phyloP scores from a whole-genome alignment of 345 rosid genomes.

The Gossypioides kirkii region DNA sequence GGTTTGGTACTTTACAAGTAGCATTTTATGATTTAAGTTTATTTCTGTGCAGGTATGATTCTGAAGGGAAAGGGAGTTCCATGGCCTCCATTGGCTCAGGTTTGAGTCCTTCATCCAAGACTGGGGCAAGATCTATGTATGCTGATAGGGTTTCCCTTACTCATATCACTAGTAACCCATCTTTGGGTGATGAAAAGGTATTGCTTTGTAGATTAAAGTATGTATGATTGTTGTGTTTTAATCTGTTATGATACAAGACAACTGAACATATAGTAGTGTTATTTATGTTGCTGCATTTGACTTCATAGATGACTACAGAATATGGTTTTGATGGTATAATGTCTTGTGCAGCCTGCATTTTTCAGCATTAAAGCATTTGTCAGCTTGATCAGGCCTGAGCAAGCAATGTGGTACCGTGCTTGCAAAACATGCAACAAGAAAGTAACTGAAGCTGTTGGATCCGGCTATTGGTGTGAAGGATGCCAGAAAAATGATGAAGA shows the following conservation, averaged over 20 bases:
- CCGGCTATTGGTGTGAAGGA: slow-evolving; percentile 97
- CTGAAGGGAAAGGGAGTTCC: slow-evolving; percentile 75
- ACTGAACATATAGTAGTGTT: neutral
- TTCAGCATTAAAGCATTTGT: slow-evolving; percentile 58
- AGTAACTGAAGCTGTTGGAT: slow-evolving; percentile 76
- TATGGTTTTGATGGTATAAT: neutral
- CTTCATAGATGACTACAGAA: neutral
- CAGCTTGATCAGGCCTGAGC: slow-evolving; percentile 83
- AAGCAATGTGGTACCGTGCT: slow-evolving; percentile 92
- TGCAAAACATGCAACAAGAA: slow-evolving; percentile 95
- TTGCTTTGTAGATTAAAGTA: neutral
- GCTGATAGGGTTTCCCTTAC: slow-evolving; percentile 57
- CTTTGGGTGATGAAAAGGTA: slow-evolving; percentile 84
- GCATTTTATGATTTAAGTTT: neutral
- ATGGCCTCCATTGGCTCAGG: slow-evolving; percentile 70
- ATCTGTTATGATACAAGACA: neutral
- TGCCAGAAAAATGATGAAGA: slow-evolving; percentile 86
- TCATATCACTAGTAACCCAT: slow-evolving; percentile 52
- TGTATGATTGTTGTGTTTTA: neutral
- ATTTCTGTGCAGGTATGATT: slow-evolving; percentile 53
- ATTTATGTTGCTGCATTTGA: neutral
- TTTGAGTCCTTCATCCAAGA: slow-evolving; percentile 48
- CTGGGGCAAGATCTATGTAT: slow-evolving; percentile 67
- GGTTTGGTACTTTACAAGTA: neutral
- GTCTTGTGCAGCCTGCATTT: slow-evolving; percentile 57